Base-by-base conservation (phyloP, 495 filamentous ascomycete species). In the Jackrogersella minutella region DNA sequence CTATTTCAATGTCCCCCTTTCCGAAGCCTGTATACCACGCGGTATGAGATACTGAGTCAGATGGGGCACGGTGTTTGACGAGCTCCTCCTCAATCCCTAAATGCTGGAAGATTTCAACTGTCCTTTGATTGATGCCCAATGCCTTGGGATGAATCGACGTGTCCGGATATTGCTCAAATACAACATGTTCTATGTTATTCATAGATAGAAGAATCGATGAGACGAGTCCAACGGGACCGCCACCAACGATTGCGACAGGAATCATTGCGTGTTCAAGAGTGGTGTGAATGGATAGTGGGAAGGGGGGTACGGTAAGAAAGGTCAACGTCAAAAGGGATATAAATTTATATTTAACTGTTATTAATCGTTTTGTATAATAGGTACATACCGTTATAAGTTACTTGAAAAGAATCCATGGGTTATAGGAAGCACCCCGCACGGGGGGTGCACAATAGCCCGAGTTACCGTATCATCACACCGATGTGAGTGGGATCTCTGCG, bases 221-320 rank as follows among this genome's bases (percentile, higher is more conserved):
- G 8, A 50, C 46, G 46, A 50, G 46, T 9, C 46, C 46, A 10
- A 33, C 28, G 10, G 46, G 46, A 50, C 46, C 46, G 24, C 46
- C 46, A 16, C 46, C 46, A 19, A 50, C 46, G 28, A 50, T 50
- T 33, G 46, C 46, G n/a, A 50, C 46, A 14, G 46, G 46, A 50
- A 50, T 50, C 46, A 50, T 50, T 6, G 46, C 28, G 26, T 19
- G 14, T 50, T 50, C 7, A 33, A 19, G 46, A 9, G 28, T 11
- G 26, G 16, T 19, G 26, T 1, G 13, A 26, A 28, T 24, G 5
- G n/a, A 14, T n/a, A n/a, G 0, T 24, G 13, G 26, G 22, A 26
- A 46, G 8, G 13, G n/a, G 4, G 10, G 14, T 46, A 26, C 7
- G 11, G n/a, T 46, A n/a, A 13, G 26, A n/a, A 10, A 26, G 41